Base-by-base conservation (phyloP, 805 yeast genomes). In the Hanseniaspora jakobsenii region DNA sequence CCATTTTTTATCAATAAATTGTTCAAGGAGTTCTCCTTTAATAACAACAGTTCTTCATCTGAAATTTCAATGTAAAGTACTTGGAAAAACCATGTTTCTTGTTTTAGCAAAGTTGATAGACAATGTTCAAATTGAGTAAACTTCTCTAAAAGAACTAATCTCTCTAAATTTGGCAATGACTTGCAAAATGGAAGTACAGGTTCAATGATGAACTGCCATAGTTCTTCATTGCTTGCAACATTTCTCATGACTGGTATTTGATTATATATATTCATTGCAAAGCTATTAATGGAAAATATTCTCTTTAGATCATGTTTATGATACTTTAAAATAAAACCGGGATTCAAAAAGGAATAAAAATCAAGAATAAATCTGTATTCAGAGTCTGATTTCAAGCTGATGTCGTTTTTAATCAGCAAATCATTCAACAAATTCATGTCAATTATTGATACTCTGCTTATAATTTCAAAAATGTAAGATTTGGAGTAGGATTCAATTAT, bases 71-170 rank as follows among this genome's bases (percentile, higher is more conserved):
- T 37, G 23, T 14, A 35, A n/a, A 42, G 13, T 8, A 24, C 16
- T 21, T 29, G 36, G n/a, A 42, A 35, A 16, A 42, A 21, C 46
- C 46, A 42, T 8, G 38, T 42, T 35, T 42, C 46, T 14, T 42
- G 46, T 24, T 42, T 42, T 13, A 42, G 23, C 8, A 42, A 22
- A 4, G 46, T 42, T 12, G 26, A 7, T 14, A 42, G 19, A 22
- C 46, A 42, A 22, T 42, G 46, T 19, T 42, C 39, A 29, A 29
- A 42, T 17, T 28, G 39, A 13, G 36, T 23, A 19, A 42, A 42
- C 21, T 42, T 42, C 4, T 42, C 46, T 14, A 42, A 21, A 3
- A 42, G 36, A 6, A 42, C 46, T n/a, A 42, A n/a, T 9, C 28
- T 23, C 18, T 42, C 46, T 13, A 42, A 9, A 4, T 35, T 6